phyloP scores from a whole-genome alignment of 192 early-diverging fungal genomes.

The Linnemannia elongata region DNA sequence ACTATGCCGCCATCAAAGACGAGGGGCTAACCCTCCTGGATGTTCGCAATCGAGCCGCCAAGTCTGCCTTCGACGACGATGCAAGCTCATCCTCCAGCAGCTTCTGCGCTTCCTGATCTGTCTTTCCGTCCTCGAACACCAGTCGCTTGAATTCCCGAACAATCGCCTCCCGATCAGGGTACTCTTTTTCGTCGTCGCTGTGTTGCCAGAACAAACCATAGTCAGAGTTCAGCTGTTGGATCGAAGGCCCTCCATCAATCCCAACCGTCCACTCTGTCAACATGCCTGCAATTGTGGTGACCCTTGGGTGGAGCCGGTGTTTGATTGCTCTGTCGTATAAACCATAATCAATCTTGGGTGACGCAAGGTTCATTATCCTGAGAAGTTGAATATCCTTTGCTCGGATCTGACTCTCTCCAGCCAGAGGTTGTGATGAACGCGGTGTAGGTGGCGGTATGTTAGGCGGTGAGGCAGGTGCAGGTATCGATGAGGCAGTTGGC shows the following conservation, averaged over 20 bases:
- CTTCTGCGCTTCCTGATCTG: background rate
- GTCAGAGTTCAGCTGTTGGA: background rate
- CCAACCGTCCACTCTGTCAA: background rate
- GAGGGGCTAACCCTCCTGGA: background rate
- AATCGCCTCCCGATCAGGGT: background rate
- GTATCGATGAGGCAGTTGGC: background rate
- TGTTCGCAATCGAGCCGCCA: background rate
- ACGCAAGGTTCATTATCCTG: background rate
- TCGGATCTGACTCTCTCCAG: background rate
- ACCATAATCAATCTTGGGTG: background rate
- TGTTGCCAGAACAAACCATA: background rate
- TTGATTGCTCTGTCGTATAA: background rate
- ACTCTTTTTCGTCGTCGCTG: background rate
- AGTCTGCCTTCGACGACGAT: background rate
- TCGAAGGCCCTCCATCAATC: background rate
- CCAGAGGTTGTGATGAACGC: background rate
- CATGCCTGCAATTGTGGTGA: background rate
- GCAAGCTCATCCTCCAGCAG: background rate
- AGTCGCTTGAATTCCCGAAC: background rate
- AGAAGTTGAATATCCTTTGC: background rate
- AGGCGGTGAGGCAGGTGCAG: background rate
- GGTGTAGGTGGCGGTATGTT: background rate
- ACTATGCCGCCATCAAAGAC: background rate
- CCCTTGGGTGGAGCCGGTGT: background rate
- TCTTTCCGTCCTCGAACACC: background rate